Percentiles rank a stretch among this genome's conserved stretches.
Conservation (phyloP, 1,284 basidiomycete genomes). For the Moesziomyces globuligerus region DNA sequence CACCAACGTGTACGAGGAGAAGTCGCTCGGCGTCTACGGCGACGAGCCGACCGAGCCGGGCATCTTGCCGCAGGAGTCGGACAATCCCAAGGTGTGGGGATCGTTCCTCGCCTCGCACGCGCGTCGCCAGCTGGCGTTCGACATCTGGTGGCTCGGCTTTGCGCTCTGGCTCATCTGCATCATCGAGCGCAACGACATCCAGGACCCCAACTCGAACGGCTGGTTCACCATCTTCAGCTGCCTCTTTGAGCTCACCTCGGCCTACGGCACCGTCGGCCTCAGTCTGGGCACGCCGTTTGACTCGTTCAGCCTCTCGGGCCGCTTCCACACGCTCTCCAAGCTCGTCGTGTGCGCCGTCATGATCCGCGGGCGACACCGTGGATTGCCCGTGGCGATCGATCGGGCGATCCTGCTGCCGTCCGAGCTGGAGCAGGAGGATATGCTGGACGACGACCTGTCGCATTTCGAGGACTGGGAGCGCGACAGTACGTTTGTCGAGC, state of each 20-base stretch:
- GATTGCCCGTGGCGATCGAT: constrained; percentile 80
- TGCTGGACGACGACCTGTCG: constrained; percentile 45
- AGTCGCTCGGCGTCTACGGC: constrained; percentile 60
- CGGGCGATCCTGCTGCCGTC: constrained; percentile 73
- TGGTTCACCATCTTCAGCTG: constrained; percentile 71
- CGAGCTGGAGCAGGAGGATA: constrained; percentile 59
- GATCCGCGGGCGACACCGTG: constrained; percentile 91
- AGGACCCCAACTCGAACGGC: constrained; percentile 45
- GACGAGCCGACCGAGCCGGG: constrained; percentile 26
- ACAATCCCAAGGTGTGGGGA: constrained; percentile 74
- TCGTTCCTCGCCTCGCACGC: constrained; percentile 82
- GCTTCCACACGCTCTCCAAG: constrained; percentile 83
- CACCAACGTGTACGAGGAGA: constrained; percentile 98
- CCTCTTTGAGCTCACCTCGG: constrained; percentile 84
- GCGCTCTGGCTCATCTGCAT: constrained; percentile 67
- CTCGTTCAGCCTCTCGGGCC: constrained; percentile 78
- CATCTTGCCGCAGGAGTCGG: constrained; percentile 15
- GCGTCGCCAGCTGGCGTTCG: constrained; percentile 84
- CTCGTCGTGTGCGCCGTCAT: constrained; percentile 82
- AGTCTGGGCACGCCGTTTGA: constrained; percentile 77
- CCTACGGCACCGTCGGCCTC: constrained; percentile 69
- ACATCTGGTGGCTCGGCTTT: constrained; percentile 67
- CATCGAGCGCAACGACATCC: constrained; percentile 61
- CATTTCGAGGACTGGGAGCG: constrained; percentile 40
- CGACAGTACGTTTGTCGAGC: constrained; percentile 31